Conservation (phyloP, 2,329 filamentous ascomycete species). For the Karstenula rhodostoma region DNA sequence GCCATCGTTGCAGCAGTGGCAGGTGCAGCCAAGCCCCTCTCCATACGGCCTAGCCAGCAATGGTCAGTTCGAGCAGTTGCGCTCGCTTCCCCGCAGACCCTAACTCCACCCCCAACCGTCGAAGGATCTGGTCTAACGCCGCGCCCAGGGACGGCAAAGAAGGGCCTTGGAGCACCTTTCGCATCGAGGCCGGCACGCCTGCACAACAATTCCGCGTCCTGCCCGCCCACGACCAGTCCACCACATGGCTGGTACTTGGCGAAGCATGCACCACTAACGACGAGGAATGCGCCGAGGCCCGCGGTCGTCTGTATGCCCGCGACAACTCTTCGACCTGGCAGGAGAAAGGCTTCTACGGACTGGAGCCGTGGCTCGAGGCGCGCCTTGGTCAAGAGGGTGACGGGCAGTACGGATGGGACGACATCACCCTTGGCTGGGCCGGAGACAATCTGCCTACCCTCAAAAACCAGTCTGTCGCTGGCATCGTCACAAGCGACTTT, state of each 20-base stretch:
- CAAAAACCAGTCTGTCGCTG: constrained; percentile 47
- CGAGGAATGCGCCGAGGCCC: constrained; percentile 36
- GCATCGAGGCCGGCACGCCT: constrained; percentile 38
- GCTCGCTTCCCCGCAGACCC: neutral
- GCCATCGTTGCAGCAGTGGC: neutral
- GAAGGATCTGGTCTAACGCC: constrained; percentile 10
- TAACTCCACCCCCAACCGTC: neutral
- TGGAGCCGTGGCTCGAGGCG: constrained; percentile 37
- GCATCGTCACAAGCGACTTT: constrained; percentile 45
- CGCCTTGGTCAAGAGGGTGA: constrained; percentile 39
- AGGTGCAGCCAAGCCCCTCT: neutral
- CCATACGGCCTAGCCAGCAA: constrained; percentile 8
- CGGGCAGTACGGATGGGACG: constrained; percentile 49
- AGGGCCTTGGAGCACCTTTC: constrained; percentile 44
- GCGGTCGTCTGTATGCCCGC: constrained; percentile 40
- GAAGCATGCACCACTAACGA: constrained; percentile 43
- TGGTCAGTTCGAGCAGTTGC: constrained; percentile 8
- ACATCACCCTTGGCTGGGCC: constrained; percentile 40
- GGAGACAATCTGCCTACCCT: constrained; percentile 33
- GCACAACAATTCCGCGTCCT: constrained; percentile 40
- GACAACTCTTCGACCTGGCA: constrained; percentile 46
- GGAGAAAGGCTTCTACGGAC: constrained; percentile 40
- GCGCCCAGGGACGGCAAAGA: constrained; percentile 41
- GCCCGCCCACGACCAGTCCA: constrained; percentile 43
- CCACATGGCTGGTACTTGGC: constrained; percentile 45